Conservation (phyloP, 495 filamentous ascomycete species). For the Penicillium crystallinum region DNA sequence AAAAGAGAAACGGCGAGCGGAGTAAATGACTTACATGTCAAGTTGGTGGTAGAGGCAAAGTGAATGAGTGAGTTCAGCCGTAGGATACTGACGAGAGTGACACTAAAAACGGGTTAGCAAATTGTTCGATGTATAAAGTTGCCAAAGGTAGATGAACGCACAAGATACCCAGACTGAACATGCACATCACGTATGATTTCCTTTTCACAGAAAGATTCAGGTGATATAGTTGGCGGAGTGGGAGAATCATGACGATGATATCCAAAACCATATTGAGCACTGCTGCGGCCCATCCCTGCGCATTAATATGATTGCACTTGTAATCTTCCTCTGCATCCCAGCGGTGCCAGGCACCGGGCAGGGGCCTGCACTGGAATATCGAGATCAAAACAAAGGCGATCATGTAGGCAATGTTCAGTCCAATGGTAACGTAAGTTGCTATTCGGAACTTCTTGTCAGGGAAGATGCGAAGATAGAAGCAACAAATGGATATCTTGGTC, state of each 20-base stretch:
- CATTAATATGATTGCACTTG: slow-evolving; percentile 39
- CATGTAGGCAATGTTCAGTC: slow-evolving; percentile 34
- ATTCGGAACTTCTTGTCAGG: slow-evolving; percentile 28
- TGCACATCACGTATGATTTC: slow-evolving; percentile 31
- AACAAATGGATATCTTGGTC: slow-evolving; percentile 36
- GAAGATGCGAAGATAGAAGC: slow-evolving; percentile 41
- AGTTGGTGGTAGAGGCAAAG: slow-evolving; percentile 27
- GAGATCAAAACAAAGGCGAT: slow-evolving; percentile 35
- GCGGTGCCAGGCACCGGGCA: slow-evolving; percentile 35
- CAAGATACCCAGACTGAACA: slow-evolving; percentile 37
- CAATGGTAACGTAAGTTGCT: slow-evolving; percentile 29
- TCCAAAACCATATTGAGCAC: slow-evolving; percentile 46
- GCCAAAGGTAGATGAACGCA: slow-evolving; percentile 10
- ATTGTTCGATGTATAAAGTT: no score
- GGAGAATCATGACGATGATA: slow-evolving; percentile 41
- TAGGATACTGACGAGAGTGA: slow-evolving; percentile 33
- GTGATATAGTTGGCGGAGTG: slow-evolving; percentile 27
- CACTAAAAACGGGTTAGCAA: no score
- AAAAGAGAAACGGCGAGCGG: background rate
- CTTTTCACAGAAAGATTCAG: slow-evolving; percentile 27
- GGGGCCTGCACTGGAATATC: slow-evolving; percentile 39
- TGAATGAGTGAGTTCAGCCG: slow-evolving; percentile 29
- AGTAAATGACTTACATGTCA: slow-evolving; percentile 24
- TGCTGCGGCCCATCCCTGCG: slow-evolving; percentile 35
- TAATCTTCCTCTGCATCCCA: slow-evolving; percentile 36